Conservation (phyloP, 2,329 filamentous ascomycete species). For the Ilyonectria mors-panacis region DNA sequence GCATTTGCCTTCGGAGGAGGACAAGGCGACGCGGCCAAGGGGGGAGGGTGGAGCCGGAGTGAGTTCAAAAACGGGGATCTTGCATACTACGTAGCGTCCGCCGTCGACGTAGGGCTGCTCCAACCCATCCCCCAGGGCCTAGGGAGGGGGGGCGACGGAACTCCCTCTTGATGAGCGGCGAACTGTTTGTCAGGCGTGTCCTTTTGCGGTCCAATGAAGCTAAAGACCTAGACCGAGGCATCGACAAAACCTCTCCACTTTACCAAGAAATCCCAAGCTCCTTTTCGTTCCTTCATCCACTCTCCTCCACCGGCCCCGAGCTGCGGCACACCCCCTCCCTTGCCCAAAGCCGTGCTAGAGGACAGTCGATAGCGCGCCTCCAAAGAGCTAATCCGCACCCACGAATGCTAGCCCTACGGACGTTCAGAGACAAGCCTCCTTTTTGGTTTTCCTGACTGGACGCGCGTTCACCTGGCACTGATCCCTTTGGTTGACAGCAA, state of each 20-base stretch:
- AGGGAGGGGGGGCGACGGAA: background rate
- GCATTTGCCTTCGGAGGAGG: constrained; percentile 15
- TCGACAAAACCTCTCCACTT: background rate
- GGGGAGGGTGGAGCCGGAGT: constrained; percentile 13
- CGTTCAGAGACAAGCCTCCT: constrained; percentile 11
- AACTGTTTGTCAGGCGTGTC: too few relatives aligned
- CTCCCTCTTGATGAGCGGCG: too few relatives aligned
- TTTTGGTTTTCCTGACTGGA: constrained; percentile 10
- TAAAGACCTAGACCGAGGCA: background rate
- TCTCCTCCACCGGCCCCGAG: constrained; percentile 1
- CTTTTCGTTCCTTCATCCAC: background rate
- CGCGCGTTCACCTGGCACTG: constrained; percentile 20
- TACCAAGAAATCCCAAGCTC: background rate
- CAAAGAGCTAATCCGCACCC: constrained; percentile 14
- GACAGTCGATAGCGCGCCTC: constrained; percentile 26
- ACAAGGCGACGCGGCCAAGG: constrained; percentile 21
- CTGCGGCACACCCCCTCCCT: background rate
- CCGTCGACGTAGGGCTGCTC: constrained; percentile 26
- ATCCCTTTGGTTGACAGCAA: constrained; percentile 20
- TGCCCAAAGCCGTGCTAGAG: constrained; percentile 22
- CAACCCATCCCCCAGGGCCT: background rate
- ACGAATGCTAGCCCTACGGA: constrained; percentile 27
- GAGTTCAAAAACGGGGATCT: constrained; percentile 15
- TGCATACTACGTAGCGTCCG: constrained; percentile 20
- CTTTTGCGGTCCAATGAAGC: too few relatives aligned